Evolutionary conservation across 805 yeast species (phyloP), one percentile per base, ranked within the genome.

Genomic region (Debaryomyces maramus): DNA sequence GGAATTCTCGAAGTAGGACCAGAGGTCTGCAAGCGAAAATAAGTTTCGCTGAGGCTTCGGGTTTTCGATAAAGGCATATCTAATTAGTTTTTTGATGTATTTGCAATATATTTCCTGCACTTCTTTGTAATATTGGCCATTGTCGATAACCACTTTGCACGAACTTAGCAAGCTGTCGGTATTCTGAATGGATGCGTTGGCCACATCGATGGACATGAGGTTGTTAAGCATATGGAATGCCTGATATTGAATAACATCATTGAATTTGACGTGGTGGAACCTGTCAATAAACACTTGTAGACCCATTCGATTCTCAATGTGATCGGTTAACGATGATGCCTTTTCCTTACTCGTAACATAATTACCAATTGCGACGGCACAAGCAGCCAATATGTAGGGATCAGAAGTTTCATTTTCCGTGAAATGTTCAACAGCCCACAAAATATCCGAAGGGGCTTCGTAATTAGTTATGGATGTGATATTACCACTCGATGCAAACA

Each of bases 171-270:
- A 38, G 28, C 43, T 48, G 5, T 22, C 32, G 19, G 48, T 36
- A 26, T 61, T 52, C 6, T 40, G 41, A 3, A 54, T 18, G 2
- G 54, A 40, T 3, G 30, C 24, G 3, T 18, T 9, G 6, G 54
- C 55, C 10, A 51, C 44, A 1, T 36, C 43, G 10, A 21, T 17
- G 21, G 45, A 50, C 43, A 67, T 36, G 19, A 60, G 31, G 43
- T 68, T 64, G 33, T 53, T 63, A 35, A 68, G 47, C 41, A 64
- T 42, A 45, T 70, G 74, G 32, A 61, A 47, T 5, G 63, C 52
- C 46, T 70, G 75, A 40, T 51, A 53, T 39, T 65, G 72, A 5
- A 69, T 55, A 5, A 68, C 55, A 40, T 70, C 74, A 19, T 49
- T 51, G 40, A 61, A 53, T 1, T 38, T 37, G 19, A 44, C 47